Conservation (phyloP, 176 grass and related monocot genomes). For the Hsuehochloa calcarea region DNA sequence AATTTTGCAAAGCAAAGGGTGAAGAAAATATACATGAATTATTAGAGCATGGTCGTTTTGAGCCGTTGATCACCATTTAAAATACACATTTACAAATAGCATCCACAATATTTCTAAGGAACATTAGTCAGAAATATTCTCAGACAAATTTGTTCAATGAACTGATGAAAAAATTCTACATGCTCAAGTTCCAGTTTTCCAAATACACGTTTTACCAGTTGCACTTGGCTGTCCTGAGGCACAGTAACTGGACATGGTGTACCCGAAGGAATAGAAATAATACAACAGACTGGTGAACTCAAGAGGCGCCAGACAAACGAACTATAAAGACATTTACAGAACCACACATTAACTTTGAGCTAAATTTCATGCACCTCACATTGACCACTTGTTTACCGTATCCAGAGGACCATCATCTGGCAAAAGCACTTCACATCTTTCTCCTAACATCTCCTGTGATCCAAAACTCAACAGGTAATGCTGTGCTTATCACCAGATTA, state of each 20-base stretch:
- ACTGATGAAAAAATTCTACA: conserved; percentile 32
- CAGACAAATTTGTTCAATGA: conserved; percentile 25
- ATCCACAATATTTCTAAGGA: not conserved
- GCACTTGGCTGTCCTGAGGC: conserved; percentile 19
- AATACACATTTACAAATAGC: not conserved
- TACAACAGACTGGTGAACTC: conserved; percentile 20
- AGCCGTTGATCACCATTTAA: not conserved
- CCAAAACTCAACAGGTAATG: conserved; percentile 52
- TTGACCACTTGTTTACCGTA: conserved; percentile 53
- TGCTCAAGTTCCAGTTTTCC: conserved; percentile 18
- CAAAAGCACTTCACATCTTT: conserved; percentile 33
- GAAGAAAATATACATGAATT: not conserved
- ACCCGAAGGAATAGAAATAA: conserved; percentile 19
- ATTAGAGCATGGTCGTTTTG: not conserved
- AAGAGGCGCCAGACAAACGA: not conserved
- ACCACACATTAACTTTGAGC: conserved; percentile 39
- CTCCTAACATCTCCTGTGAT: conserved; percentile 39
- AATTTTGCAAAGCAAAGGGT: not conserved
- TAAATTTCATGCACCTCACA: conserved; percentile 37
- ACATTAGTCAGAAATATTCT: not conserved
- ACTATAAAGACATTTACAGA: conserved; percentile 50
- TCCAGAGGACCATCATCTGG: conserved; percentile 32
- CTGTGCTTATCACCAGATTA: conserved; percentile 40
- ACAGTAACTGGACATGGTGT: not conserved
- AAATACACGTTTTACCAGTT: conserved; percentile 30